Evolutionary conservation across 768 basidiomycete genomes (phyloP), one percentile per base, ranked within the genome.

Genomic region (Amanita pseudoporphyria): DNA sequence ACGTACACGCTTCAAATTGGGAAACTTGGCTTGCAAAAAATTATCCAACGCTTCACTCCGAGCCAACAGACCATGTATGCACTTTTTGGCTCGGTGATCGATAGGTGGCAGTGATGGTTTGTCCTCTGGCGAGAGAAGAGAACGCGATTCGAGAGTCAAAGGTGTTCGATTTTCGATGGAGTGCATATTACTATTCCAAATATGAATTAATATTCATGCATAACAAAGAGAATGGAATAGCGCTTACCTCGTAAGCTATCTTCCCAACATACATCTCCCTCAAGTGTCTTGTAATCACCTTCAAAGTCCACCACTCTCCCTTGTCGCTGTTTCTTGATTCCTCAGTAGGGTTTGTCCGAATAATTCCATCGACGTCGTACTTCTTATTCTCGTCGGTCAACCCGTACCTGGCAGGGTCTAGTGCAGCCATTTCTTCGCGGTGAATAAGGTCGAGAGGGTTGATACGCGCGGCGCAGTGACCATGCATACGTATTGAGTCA

Each of bases 391-490:
- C 64, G 51, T 85, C 76, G 0, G 57, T 58, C 2, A 94, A 72
- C 1, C 89, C 87, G 54, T 94, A 95, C 9, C 93, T 78, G 36
- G 66, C 59, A 0, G 89, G 85, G 54, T 86, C 71, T 16, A 94
- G 74, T 3, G 90, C 91, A 21, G 74, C 81, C 0, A 77, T 74
- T 56, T 89, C 81, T 57, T 92, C 89, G 13, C 92, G 80, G 47
- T 87, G 82, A 26, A 95, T 83, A 45, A 95, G 67, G 63, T 92
- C 90, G 31, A 95, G 68, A 0, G 93, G 92, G 60, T 96, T 92
- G 36, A 95, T 86, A 37, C 77, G 73, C 0, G 90, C 89, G 3
- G 89, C 88, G 26, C 88, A 79, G 58, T 92, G 90, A 0, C 85
- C 87, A 55, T 91, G 87, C 0, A 73, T 82, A n/a, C 91, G 77